A percentile compares a stretch with the other conserved stretches of the same genome.
phyloP scores from a whole-genome alignment of 2,329 filamentous ascomycete genomes.

The Chlorencoelia australis region DNA sequence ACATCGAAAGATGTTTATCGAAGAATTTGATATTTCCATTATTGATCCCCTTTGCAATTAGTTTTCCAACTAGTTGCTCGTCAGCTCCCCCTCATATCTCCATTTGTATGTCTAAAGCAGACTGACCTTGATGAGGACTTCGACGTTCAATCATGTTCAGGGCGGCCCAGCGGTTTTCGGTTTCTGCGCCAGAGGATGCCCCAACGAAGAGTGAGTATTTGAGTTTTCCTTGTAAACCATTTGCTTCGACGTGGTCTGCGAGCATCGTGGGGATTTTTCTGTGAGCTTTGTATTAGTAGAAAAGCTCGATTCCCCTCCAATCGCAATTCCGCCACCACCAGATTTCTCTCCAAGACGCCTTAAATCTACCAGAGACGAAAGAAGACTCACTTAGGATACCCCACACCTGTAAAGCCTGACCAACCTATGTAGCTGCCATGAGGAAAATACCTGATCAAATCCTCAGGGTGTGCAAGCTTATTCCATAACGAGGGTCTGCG shows the following conservation, averaged over 20 bases:
- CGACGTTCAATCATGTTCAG: constrained; percentile 85
- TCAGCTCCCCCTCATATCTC: no score
- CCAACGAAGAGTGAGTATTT: constrained; percentile 84
- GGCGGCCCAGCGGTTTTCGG: constrained; percentile 82
- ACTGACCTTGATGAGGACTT: constrained; percentile 74
- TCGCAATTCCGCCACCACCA: background rate
- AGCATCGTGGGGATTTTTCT: constrained; percentile 77
- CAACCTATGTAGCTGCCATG: constrained; percentile 82
- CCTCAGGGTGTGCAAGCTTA: constrained; percentile 70
- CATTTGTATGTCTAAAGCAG: no score
- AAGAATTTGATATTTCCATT: constrained; percentile 84
- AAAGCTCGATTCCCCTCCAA: background rate
- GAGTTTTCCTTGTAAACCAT: constrained; percentile 71
- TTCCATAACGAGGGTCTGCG: constrained; percentile 66
- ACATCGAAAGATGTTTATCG: constrained; percentile 91
- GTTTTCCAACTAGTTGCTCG: constrained; percentile 87
- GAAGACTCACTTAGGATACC: constrained; percentile 66
- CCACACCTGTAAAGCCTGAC: constrained; percentile 85
- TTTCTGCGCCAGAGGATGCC: constrained; percentile 76
- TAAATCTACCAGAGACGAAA: background rate
- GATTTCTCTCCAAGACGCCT: background rate
- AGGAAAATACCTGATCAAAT: constrained; percentile 72
- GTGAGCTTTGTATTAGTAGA: constrained; percentile 7
- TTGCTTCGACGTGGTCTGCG: constrained; percentile 82
- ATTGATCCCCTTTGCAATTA: constrained; percentile 85